phyloP scores from a whole-genome alignment of 169 alveolate genomes.

The Perkinsus marinus region DNA sequence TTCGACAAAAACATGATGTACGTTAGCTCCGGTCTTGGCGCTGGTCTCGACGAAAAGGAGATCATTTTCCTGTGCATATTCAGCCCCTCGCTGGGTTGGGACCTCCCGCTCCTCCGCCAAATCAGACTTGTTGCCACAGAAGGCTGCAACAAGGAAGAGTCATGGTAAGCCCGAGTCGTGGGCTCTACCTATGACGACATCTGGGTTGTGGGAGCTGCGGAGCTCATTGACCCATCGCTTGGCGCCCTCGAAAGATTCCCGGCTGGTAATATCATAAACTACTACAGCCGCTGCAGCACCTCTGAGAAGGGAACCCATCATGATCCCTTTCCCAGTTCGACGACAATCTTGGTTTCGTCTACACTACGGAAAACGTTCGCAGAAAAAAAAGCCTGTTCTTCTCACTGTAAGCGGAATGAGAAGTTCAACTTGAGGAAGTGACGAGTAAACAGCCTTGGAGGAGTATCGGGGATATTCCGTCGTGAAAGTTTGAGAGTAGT shows the following conservation, averaged over 20 bases:
- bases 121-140: conserved; percentile 6
- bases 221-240: conserved; percentile 62
- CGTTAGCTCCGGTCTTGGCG: conserved; percentile 69
- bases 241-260: conserved; percentile 56
- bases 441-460: too few relatives aligned
- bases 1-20: conserved; percentile 53
- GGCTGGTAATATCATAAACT: conserved; percentile 61
- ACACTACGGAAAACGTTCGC: too few relatives aligned
- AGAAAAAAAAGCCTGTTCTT: too few relatives aligned
- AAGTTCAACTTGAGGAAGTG: too few relatives aligned
- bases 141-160: background rate
- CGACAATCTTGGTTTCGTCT: too few relatives aligned
- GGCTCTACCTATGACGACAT: conserved; percentile 8
- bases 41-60: conserved; percentile 58
- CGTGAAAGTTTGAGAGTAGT: too few relatives aligned
- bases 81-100: conserved; percentile 36
- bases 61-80: conserved; percentile 57
- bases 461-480: too few relatives aligned
- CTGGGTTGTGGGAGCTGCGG: conserved; percentile 31
- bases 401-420: too few relatives aligned
- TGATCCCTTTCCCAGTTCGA: too few relatives aligned
- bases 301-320: conserved; percentile 29
- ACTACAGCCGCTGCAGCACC: conserved; percentile 73
- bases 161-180: background rate
- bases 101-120: conserved; percentile 8